phyloP scores from a whole-genome alignment of 331 rosid species.

The Cydonia oblonga region DNA sequence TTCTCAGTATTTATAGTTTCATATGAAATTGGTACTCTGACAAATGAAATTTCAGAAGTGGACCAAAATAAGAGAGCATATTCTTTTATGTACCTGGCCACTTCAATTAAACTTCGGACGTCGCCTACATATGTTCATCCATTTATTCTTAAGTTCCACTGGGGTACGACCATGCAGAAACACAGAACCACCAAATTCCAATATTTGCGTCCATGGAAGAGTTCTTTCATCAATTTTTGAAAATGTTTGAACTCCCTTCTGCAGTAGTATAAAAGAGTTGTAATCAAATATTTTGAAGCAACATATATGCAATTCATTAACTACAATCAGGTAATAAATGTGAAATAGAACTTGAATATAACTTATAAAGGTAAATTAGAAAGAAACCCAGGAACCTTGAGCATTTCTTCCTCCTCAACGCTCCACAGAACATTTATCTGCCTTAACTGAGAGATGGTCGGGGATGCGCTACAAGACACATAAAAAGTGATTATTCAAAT shows the following conservation, averaged over 20 bases:
- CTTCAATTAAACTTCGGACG: constrained; percentile 15
- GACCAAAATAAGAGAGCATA: not conserved
- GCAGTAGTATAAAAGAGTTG: constrained; percentile 7
- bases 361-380: not conserved
- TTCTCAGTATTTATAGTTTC: not conserved
- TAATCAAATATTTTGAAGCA: not conserved
- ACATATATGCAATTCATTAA: not conserved
- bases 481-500: not conserved
- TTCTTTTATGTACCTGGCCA: not conserved
- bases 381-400: constrained; percentile 31
- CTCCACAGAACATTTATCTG: constrained; percentile 47
- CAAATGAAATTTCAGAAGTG: not conserved
- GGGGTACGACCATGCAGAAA: constrained; percentile 34
- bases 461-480: constrained; percentile 33
- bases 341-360: not conserved
- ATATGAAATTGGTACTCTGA: not conserved
- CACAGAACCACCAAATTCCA: constrained; percentile 41
- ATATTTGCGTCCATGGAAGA: constrained; percentile 42
- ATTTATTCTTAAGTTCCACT: constrained; percentile 51
- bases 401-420: constrained; percentile 44
- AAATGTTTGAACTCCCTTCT: constrained; percentile 50
- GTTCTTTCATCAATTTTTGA: constrained; percentile 6
- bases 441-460: constrained; percentile 18
- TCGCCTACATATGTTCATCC: constrained; percentile 49
- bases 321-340: not conserved